These are phyloP conservation scores for Jaltomata sinuosa DNA, from an alignment of 257 asterid genomes.

Conservation along the genomic window DNA sequence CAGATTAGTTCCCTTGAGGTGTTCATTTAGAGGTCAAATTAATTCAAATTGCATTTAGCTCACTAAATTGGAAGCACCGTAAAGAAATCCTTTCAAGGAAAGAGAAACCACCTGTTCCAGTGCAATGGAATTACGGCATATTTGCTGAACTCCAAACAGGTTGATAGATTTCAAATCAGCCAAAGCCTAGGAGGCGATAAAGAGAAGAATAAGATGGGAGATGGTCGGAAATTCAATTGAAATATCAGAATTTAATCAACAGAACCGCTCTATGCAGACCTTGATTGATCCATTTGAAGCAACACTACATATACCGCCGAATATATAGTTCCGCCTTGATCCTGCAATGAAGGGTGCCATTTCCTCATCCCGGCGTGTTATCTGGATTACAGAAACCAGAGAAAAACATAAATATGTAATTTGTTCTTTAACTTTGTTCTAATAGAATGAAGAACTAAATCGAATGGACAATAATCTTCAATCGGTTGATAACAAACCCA, in stretches of 20 bases:
- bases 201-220: not conserved
- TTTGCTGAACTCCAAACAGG: constrained; percentile 98
- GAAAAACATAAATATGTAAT: not conserved
- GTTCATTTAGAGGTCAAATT: not conserved
- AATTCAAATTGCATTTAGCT: not conserved
- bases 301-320: constrained; percentile 82
- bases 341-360: constrained; percentile 82
- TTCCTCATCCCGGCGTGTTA: constrained; percentile 98
- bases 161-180: constrained; percentile 84
- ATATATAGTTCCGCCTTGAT: constrained; percentile 81
- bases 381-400: constrained; percentile 33
- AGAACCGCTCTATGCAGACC: constrained; percentile 35
- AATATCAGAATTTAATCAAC: not conserved
- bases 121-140: constrained; percentile 96
- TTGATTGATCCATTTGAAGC: constrained; percentile 76
- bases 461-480: not conserved
- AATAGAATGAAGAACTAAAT: not conserved
- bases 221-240: not conserved
- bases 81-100: not conserved
- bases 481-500: not conserved
- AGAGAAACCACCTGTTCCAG: constrained; percentile 68
- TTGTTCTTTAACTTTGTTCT: not conserved
- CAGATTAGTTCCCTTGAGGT: not conserved
- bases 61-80: not conserved
- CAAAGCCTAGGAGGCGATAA: constrained; percentile 58